phyloP scores from a whole-genome alignment of 148 eudicot species.

The Pharnaceum exiguum region DNA sequence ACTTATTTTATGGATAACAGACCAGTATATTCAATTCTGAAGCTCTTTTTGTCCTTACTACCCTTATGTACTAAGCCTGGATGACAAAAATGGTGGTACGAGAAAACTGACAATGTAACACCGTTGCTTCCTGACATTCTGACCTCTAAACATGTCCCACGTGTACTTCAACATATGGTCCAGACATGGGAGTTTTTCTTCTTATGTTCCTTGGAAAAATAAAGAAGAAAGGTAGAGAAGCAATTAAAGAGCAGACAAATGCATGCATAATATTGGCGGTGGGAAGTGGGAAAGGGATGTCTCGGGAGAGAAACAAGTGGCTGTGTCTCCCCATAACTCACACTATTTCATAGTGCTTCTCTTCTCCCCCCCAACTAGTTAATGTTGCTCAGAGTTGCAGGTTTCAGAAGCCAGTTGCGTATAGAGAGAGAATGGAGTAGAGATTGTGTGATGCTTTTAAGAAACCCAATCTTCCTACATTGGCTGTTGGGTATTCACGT shows the following conservation, averaged over 20 bases:
- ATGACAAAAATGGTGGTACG: not conserved
- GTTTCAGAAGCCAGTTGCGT: constrained; percentile 20
- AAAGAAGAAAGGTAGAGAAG: not conserved
- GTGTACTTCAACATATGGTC: constrained; percentile 3
- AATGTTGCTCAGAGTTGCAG: constrained; percentile 13
- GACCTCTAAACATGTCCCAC: constrained; percentile 6
- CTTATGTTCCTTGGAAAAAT: not conserved
- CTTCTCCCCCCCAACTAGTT: constrained; percentile 1
- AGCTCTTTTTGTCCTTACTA: not conserved
- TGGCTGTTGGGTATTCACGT: constrained; percentile 7
- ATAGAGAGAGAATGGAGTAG: not conserved
- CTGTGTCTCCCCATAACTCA: constrained; percentile 18
- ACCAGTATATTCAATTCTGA: no score
- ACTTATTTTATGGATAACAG: no score
- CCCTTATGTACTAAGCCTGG: not conserved
- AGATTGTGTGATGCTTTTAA: constrained; percentile 2
- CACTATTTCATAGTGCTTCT: no score
- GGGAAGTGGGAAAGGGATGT: not conserved
- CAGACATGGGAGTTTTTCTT: not conserved
- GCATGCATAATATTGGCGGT: constrained; percentile 11
- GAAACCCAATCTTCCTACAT: not conserved
- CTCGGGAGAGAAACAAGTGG: not conserved
- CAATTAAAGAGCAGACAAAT: not conserved
- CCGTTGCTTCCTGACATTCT: constrained; percentile 5
- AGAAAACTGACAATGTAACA: not conserved